These are phyloP conservation scores for Willaertia magna DNA, from an alignment of 208 protist genomes.

Conservation along the genomic window DNA sequence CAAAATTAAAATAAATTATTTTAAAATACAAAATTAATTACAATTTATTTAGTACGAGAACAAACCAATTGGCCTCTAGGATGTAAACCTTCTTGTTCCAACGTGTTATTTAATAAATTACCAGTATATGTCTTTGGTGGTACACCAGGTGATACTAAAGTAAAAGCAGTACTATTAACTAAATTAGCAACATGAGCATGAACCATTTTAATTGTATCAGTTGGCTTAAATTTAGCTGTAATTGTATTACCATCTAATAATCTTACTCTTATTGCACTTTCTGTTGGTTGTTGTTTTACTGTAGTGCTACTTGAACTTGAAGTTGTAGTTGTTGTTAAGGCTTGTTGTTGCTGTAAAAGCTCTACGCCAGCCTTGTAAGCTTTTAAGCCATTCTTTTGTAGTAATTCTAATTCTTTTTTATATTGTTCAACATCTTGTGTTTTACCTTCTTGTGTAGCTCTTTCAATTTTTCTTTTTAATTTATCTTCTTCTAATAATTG, in stretches of 20 bases:
- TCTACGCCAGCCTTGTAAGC: neutral
- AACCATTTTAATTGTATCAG: neutral
- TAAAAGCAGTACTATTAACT: neutral
- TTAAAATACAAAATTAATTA: too few relatives aligned
- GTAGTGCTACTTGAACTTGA: neutral
- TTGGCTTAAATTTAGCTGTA: neutral
- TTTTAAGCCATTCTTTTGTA: neutral
- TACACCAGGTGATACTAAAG: neutral
- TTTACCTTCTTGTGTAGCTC: neutral
- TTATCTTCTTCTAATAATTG: slow-evolving; percentile 11
- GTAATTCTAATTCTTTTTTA: neutral
- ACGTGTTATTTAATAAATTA: neutral
- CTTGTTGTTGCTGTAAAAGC: neutral
- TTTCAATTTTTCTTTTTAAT: slow-evolving; percentile 5
- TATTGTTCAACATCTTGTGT: neutral
- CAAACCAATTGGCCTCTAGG: slow-evolving; percentile 1
- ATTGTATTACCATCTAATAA: neutral
- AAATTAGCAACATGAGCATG: neutral
- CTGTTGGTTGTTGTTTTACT: neutral
- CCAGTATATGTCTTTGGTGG: neutral
- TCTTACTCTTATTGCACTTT: neutral
- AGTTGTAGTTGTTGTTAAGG: neutral
- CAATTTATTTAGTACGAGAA: neutral
- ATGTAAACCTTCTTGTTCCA: neutral
- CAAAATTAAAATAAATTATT: too few relatives aligned